Base-by-base conservation (phyloP, 1,284 basidiomycete genomes). In the Athelia psychrophila region DNA sequence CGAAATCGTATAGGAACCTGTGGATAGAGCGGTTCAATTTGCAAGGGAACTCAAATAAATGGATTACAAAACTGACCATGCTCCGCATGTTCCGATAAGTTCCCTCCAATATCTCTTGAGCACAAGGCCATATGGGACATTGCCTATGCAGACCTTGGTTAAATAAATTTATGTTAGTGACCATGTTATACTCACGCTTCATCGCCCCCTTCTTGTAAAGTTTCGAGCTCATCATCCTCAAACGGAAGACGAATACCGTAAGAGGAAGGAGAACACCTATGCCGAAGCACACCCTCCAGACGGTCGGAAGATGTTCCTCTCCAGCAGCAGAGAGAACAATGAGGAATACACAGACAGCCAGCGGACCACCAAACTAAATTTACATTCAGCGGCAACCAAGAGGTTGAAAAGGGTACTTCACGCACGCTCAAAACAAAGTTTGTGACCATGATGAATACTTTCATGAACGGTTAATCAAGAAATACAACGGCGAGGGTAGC, bases 261-360 rank as follows among this genome's bases (percentile, higher is more conserved):
- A 88, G 62, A 3, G 89, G 88, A 9, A 89, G 74, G 18, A 88
- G 40, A 27, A 87, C 79, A 18, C 87, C 86, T 48, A 92, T 74
- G 2, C 86, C 88, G 60, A 90, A 89, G 61, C 82, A 84, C 49
- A 87, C 79, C 20, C 89, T 77, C 90, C 90, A 92, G 46, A 89
- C 84, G 9, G 84, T 88, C 24, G 77, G 65, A 8, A 91, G 75
- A 60, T 86, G 81, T 47, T 80, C 65, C 55, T 81, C 75, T 16
- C 86, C 86, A 10, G 83, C 81, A 36, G 81, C 83, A 3, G 78
- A 81, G 24, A 91, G 72, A 27, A 88, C 85, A 57, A 92, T 85
- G 38, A 91, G 66, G 68, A 89, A 91, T 23, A 90, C 75, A 3
- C 78, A 78, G 51, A 84, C 81, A 2, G 88, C 85, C 51, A 92